Base-by-base conservation (phyloP, 768 basidiomycete species). In the Tylopilus sp. region DNA sequence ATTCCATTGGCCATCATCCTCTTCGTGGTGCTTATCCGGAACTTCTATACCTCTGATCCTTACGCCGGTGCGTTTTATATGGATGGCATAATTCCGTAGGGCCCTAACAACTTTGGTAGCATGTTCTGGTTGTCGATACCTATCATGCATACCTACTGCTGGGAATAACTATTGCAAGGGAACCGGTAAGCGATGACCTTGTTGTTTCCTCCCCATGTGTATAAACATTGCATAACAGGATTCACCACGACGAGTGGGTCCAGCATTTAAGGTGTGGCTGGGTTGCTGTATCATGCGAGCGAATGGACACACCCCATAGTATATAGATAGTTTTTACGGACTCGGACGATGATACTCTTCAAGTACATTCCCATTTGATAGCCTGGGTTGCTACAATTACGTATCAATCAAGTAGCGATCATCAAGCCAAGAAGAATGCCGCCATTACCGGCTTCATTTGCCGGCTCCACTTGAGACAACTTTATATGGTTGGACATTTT, bases 31-130 rank as follows among this genome's bases (percentile, higher is more conserved):
- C 76, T 98, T 41, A 78, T 78, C 31, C 75, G 84, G 53, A 98
- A 98, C 69, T 98, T 98, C 66, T 97, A 95, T 66, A 92, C 82
- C 1, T 82, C 81, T 40, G 79, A 97, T 67, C 91, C 94, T 26
- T 88, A 88, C 63, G 85, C 85, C 12, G 91, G 91, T 82, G 73
- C 53, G 80, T 54, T 33, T 52, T 52, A 12, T 52, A 12, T 13
- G 25, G 44, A 44, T 49, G 51, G 23, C 22, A 31, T n/a, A 20
- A 17, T 21, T 20, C 17, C 5, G n/a, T 22, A 30, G 12, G 26
- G 15, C 36, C 40, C 40, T 40, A 44, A 56, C 47, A 36, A 48
- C 49, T 8, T 21, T 9, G 20, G 30, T 46, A 91, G 91, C 91
- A 25, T 93, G 91, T 66, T 75, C 83, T 47, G 88, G 93, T 57